These are phyloP conservation scores for Microsporum ferrugineum DNA, from an alignment of 2,329 filamentous ascomycete genomes.

Conservation along the genomic window DNA sequence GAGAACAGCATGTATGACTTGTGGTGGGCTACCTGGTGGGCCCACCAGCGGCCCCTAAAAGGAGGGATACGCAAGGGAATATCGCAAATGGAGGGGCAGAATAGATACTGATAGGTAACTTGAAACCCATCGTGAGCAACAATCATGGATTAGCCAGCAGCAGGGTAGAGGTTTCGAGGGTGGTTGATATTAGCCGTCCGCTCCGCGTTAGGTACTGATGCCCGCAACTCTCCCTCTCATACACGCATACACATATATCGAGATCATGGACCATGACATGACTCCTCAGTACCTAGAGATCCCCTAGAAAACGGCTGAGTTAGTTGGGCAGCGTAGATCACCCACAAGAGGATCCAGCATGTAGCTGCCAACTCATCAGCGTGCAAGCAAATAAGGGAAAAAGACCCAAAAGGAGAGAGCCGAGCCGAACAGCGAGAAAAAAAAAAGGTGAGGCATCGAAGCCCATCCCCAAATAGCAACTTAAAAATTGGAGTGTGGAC, in stretches of 20 bases:
- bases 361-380: conserved; percentile 18
- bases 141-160: not conserved
- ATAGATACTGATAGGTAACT: conserved; percentile 1
- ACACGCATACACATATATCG: not conserved
- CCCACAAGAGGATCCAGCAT: conserved; percentile 27
- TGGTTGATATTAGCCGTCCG: not conserved
- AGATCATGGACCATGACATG: not conserved
- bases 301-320: not conserved
- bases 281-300: not conserved
- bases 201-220: not conserved
- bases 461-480: conserved; percentile 4
- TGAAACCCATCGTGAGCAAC: not conserved
- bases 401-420: conserved; percentile 10
- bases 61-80: not conserved
- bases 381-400: conserved; percentile 5
- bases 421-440: conserved; percentile 15
- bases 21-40: not conserved
- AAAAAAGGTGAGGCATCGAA: conserved; percentile 17
- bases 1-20: not conserved
- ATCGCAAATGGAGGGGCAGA: conserved; percentile 7
- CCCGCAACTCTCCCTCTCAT: not conserved
- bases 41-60: not conserved
- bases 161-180: not conserved
- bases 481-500: not conserved
- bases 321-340: conserved; percentile 21